phyloP scores from a whole-genome alignment of 1,284 basidiomycete genomes.

The Thecaphora frezii region DNA sequence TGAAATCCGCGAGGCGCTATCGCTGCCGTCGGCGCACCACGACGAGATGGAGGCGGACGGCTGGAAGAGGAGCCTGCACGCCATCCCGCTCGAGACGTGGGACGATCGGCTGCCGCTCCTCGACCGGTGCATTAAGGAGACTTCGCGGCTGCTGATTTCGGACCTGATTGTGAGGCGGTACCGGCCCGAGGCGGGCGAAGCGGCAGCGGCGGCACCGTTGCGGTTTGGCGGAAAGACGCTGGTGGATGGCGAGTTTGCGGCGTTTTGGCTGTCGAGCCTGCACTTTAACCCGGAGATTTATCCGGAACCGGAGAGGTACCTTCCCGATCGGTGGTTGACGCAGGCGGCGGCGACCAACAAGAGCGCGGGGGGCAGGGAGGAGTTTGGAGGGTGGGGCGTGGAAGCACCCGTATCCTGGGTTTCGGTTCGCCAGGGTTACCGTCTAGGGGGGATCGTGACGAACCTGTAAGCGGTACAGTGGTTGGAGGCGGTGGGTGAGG shows the following conservation, averaged over 20 bases:
- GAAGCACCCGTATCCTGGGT: slow-evolving; percentile 32
- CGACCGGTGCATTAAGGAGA: slow-evolving; percentile 31
- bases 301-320: slow-evolving; percentile 27
- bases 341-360: slow-evolving; percentile 31
- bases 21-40: slow-evolving; percentile 9
- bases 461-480: too few species aligned
- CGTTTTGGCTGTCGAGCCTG: slow-evolving; percentile 31
- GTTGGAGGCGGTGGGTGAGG: too few species aligned
- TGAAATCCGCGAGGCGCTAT: slow-evolving; percentile 14
- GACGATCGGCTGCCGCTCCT: slow-evolving; percentile 24
- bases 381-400: slow-evolving; percentile 41
- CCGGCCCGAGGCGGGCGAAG: slow-evolving; percentile 17
- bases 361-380: too few species aligned
- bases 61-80: slow-evolving; percentile 13
- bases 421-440: slow-evolving; percentile 30
- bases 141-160: slow-evolving; percentile 28
- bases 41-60: slow-evolving; percentile 23
- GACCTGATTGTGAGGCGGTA: slow-evolving; percentile 14
- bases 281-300: slow-evolving; percentile 35
- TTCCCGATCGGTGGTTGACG: slow-evolving; percentile 20
- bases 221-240: slow-evolving; percentile 11
- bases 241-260: slow-evolving; percentile 22
- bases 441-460: not conserved
- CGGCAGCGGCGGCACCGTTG: slow-evolving; percentile 8
- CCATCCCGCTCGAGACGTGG: slow-evolving; percentile 20